Percentiles rank a stretch among this genome's conserved stretches.
These are phyloP conservation scores for Plectranthus barbatus DNA, from an alignment of 257 asterid species.

Conservation along the genomic window DNA sequence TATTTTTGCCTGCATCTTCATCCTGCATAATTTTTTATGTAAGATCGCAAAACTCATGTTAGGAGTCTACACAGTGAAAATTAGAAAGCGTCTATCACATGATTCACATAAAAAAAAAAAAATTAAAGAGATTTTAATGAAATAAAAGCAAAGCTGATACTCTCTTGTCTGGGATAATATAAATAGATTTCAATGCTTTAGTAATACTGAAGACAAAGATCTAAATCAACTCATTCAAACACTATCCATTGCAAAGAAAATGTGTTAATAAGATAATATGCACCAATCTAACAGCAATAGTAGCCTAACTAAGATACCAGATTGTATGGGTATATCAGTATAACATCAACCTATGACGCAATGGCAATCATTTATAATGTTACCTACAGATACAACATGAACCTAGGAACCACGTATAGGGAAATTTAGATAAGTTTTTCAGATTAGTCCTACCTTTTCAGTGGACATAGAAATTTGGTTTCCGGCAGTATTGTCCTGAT, in stretches of 20 bases:
- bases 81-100: too few relatives aligned
- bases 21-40: conserved; percentile 42
- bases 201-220: neutral
- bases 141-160: neutral
- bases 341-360: neutral
- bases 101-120: neutral
- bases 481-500: conserved; percentile 32
- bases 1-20: conserved; percentile 26
- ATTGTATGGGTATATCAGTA: neutral
- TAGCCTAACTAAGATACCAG: neutral
- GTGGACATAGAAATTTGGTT: conserved; percentile 18
- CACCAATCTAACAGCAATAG: neutral
- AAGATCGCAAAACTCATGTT: too few relatives aligned
- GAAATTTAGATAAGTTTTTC: neutral
- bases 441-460: conserved; percentile 32
- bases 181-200: neutral
- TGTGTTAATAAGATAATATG: neutral
- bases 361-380: neutral
- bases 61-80: too few relatives aligned
- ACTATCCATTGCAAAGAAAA: neutral
- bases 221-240: neutral
- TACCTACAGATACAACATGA: neutral
- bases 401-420: neutral
- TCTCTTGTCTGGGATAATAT: neutral
- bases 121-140: neutral